Evolutionary conservation across 345 rosid genomes (phyloP).

Genomic region (Arabidopsis thaliana): DNA sequence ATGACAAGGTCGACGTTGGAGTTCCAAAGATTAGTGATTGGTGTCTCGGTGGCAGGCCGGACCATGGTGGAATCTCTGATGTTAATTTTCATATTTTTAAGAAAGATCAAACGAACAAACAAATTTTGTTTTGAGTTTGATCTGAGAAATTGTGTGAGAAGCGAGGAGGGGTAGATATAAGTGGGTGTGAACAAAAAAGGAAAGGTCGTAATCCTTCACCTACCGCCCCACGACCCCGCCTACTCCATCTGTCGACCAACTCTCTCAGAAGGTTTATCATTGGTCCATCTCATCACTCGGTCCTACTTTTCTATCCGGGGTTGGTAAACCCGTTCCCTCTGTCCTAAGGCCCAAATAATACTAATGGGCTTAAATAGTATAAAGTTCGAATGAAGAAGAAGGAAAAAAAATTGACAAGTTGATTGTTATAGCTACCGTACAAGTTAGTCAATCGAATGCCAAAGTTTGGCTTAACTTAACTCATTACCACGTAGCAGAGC

Average conservation of each 20-base stretch:
- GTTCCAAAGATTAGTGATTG: constrained; percentile 69
- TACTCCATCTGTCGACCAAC: constrained; percentile 43
- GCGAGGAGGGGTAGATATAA: constrained; percentile 8
- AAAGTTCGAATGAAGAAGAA: too few relatives aligned
- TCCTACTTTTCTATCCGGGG: constrained; percentile 28
- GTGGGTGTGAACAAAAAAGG: background rate
- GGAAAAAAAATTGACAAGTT: too few relatives aligned
- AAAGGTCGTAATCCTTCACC: constrained; percentile 44
- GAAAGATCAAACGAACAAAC: background rate
- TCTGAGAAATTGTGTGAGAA: background rate
- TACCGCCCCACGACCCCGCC: constrained; percentile 37
- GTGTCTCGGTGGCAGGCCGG: constrained; percentile 72
- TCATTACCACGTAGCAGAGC: too few relatives aligned
- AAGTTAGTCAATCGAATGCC: too few relatives aligned
- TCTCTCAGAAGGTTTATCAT: constrained; percentile 14
- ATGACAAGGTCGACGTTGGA: constrained; percentile 88
- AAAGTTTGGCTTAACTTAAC: too few relatives aligned
- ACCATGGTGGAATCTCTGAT: constrained; percentile 80
- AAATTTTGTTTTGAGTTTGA: background rate
- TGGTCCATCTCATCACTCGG: constrained; percentile 5
- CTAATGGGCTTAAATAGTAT: too few relatives aligned
- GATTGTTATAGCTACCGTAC: too few relatives aligned
- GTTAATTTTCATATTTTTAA: constrained; percentile 54
- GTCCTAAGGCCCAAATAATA: too few relatives aligned
- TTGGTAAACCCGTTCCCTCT: constrained; percentile 21